Evolutionary conservation across 352 stramenopile species (phyloP), one percentile per base, ranked within the genome.

Genomic region (Globisporangium orthogonon): DNA sequence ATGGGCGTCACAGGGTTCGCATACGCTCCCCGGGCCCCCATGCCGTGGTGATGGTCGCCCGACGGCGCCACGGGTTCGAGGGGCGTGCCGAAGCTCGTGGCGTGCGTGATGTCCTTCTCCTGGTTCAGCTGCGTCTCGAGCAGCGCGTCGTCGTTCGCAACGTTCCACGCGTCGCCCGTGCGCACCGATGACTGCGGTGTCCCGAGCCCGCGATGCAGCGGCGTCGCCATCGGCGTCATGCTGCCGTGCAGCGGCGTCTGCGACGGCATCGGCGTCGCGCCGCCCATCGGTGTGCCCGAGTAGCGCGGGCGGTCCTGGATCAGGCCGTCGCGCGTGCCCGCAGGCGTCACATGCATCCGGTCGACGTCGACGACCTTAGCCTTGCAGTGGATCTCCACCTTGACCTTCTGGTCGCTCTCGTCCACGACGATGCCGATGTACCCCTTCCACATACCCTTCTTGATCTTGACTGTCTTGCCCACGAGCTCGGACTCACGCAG

Each of bases 341-440:
- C 86, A 18, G 92, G 53, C 1, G 72, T 71, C 31, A 96, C 83
- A 48, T 92, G 66, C 31, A 94, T 58, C n/a, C 83, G 67, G 65
- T 93, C 86, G 7, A 96, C 77, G 53, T 94, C 86, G 35, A 96
- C 84, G 17, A 90, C 74, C 66, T 94, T 92, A 7, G 86, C 83
- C 63, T 96, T 94, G 52, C 77, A 95, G 60, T 96, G 87, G 47
- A 96, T 93, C 64, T 96, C 87, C 35, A 96, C 87, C 67, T 96
- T 96, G 62, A 95, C 86, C 66, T 94, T 96, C 57, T 87, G 78
- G 30, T 96, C 87, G 53, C 66, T 86, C 73, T 94, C 86, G 63
- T 94, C 86, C 30, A 95, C 84, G 41, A 96, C 83, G 57, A 96
- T 96, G 63, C 87, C 87, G 57, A 96, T 96, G 71, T 96, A 96